A percentile compares a stretch with the other conserved stretches of the same genome.
Evolutionary conservation across 257 asterid genomes (phyloP).

Genomic region (Jacaranda copaia): DNA sequence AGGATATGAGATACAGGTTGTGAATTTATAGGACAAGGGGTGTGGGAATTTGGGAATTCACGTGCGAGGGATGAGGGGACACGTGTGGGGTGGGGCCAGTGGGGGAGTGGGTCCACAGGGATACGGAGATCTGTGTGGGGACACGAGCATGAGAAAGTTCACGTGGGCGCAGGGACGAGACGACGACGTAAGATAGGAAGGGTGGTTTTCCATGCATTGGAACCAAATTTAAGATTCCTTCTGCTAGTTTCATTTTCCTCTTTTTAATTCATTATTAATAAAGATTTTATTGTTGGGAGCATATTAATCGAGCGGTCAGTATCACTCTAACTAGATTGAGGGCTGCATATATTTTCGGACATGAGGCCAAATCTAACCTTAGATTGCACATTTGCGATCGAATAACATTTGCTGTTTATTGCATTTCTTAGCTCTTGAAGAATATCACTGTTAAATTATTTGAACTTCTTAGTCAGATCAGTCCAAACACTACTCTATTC

Average conservation of each 20-base stretch:
- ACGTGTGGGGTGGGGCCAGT: constrained; percentile 46
- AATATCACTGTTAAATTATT: no score
- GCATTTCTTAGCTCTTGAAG: no score
- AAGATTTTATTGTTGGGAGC: neutral
- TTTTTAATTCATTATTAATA: no score
- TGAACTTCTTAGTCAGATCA: no score
- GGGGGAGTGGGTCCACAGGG: constrained; percentile 34
- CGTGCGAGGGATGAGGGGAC: constrained; percentile 61
- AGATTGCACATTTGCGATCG: constrained; percentile 12
- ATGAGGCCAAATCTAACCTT: constrained; percentile 25
- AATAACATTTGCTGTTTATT: no score
- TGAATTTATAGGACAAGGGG: constrained; percentile 58
- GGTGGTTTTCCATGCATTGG: constrained; percentile 29
- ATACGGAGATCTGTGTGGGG: constrained; percentile 56
- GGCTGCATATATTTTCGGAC: constrained; percentile 27
- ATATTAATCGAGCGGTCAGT: constrained; percentile 1
- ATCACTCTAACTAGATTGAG: constrained; percentile 21
- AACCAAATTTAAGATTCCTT: neutral
- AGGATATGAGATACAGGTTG: constrained; percentile 51
- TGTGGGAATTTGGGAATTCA: constrained; percentile 23
- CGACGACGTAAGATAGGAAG: constrained; percentile 39
- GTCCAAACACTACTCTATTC: no score
- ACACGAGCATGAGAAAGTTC: constrained; percentile 40
- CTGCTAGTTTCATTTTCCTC: neutral
- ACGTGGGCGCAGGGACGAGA: constrained; percentile 41